phyloP scores from a whole-genome alignment of 352 stramenopile species.

The Thalassiosira pacifica region DNA sequence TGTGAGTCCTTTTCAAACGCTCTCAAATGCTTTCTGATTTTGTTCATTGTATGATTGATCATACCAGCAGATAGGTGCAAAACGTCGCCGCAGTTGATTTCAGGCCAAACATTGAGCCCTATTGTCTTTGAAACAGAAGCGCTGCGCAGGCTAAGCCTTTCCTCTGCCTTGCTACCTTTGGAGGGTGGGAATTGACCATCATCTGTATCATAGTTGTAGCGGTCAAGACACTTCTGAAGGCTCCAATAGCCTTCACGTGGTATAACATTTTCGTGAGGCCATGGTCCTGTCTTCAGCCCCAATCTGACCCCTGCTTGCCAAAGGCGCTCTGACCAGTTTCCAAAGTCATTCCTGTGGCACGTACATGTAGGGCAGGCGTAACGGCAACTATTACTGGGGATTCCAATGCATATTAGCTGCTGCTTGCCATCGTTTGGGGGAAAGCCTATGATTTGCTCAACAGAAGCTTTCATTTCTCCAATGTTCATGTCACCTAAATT shows the following conservation, averaged over 20 bases:
- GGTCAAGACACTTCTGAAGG: neutral
- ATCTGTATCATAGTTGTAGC: conserved; percentile 8
- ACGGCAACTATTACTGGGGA: neutral
- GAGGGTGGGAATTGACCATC: neutral
- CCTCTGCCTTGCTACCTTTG: no score
- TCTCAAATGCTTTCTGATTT: neutral
- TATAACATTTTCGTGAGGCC: conserved; percentile 2
- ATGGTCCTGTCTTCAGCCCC: neutral
- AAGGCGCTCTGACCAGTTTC: conserved; percentile 11
- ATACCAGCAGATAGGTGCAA: conserved; percentile 3
- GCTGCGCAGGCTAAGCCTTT: neutral
- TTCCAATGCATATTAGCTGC: neutral
- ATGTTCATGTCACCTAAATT: neutral
- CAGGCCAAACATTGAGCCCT: neutral
- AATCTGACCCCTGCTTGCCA: neutral
- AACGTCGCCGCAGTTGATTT: neutral
- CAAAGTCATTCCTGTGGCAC: conserved; percentile 9
- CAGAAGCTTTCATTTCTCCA: neutral
- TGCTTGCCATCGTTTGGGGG: conserved; percentile 16
- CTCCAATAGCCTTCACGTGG: neutral
- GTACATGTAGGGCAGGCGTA: conserved; percentile 28
- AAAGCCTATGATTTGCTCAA: conserved; percentile 26
- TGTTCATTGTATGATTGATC: conserved; percentile 1
- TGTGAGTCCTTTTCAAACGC: neutral
- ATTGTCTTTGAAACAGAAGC: conserved; percentile 7